Base-by-base conservation (phyloP, 805 yeast genomes). In the Candida orba region DNA sequence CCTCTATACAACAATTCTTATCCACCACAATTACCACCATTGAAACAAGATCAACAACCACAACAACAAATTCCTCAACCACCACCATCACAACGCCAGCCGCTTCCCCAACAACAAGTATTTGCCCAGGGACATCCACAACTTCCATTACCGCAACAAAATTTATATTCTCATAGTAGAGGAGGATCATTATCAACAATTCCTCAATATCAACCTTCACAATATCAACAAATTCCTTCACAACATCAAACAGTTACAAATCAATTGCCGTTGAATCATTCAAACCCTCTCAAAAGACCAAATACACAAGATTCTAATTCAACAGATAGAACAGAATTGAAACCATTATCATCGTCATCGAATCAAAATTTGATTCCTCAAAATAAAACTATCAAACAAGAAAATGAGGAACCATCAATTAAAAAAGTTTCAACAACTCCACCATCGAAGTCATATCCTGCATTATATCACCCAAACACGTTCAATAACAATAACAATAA, bases 251-350 rank as follows among this genome's bases (percentile, higher is more conserved):
- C 17, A 6, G 30, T 22, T 17, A 35, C 24, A 6, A 37, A 15
- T 36, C 46, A 39, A 23, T 9, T 35, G n/a, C 43, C 48, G n/a
- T 31, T 39, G n/a, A 45, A 42, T 25, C 9, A 33, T n/a, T 37
- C 31, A 10, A 40, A 14, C 34, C 13, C 29, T 10, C 12, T 27
- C 6, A 27, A 27, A 27, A 51, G 54, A 43, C 56, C 52, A 43
- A 18, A 36, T 2, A 47, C 52, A 9, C 43, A 47, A 29, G 52
- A 47, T n/a, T 41, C 56, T 8, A 42, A 34, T 14, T 44, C 59
- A 8, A 46, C 54, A 7, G 53, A 49, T 27, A 48, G 49, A 40
- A 51, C 55, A 10, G 57, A 54, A 34, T 8, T 49, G 8, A 53
- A 50, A 34, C 49, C 47, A 20, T 20, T 27, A n/a, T 40, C 49